Evolutionary conservation across 768 basidiomycete genomes (phyloP).

Genomic region (Boletus sensibilis): DNA sequence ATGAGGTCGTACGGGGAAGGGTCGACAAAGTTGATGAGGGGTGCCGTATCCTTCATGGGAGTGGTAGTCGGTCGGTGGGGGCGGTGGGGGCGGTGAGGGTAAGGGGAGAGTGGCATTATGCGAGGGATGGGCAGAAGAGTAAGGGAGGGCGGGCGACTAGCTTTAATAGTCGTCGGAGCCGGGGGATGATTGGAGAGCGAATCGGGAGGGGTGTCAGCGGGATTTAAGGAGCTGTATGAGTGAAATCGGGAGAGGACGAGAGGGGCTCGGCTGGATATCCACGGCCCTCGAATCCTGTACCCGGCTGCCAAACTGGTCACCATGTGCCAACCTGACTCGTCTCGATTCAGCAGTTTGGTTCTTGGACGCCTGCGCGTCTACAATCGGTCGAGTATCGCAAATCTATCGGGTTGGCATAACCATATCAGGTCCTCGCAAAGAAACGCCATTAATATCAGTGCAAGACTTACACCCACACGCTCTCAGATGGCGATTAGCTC

Average conservation of each 20-base stretch:
- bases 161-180: slow-evolving; percentile 42
- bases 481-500: not conserved
- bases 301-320: slow-evolving; percentile 36
- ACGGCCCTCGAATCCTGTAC: slow-evolving; percentile 33
- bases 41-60: slow-evolving; percentile 28
- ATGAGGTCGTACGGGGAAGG: slow-evolving; percentile 43
- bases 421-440: slow-evolving; percentile 20
- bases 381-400: slow-evolving; percentile 21
- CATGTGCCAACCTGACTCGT: slow-evolving; percentile 44
- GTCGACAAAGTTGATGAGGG: slow-evolving; percentile 39
- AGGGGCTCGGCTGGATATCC: slow-evolving; percentile 41
- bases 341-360: slow-evolving; percentile 33
- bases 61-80: slow-evolving; percentile 23
- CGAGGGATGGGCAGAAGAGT: slow-evolving; percentile 29
- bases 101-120: slow-evolving; percentile 43
- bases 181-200: slow-evolving; percentile 25
- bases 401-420: slow-evolving; percentile 17
- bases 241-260: slow-evolving; percentile 38
- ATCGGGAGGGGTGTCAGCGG: slow-evolving; percentile 34
- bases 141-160: slow-evolving; percentile 13
- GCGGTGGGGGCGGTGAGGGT: slow-evolving; percentile 37
- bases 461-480: slow-evolving; percentile 5
- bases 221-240: slow-evolving; percentile 22
- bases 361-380: slow-evolving; percentile 18
- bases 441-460: slow-evolving; percentile 20